Evolutionary conservation across 768 basidiomycete species (phyloP).

Genomic region (Macrolepiota fuliginosa): DNA sequence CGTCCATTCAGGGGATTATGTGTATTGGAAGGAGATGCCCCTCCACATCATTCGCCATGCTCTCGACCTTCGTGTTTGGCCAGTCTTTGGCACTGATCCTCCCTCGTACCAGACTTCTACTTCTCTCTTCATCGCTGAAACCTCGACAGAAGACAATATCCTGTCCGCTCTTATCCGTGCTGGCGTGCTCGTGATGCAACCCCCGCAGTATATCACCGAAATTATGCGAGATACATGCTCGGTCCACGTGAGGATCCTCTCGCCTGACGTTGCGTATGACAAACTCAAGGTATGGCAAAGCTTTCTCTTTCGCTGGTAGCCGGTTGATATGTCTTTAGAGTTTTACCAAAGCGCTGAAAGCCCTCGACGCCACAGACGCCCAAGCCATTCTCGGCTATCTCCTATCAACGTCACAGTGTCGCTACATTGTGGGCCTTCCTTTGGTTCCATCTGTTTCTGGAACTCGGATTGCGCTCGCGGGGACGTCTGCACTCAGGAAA

Average conservation of each 20-base stretch:
- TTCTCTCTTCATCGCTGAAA: slow-evolving; percentile 25
- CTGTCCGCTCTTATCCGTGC: slow-evolving; percentile 28
- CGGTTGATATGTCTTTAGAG: not conserved
- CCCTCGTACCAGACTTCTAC: slow-evolving; percentile 3
- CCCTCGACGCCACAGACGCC: slow-evolving; percentile 4
- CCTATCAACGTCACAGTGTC: slow-evolving; percentile 27
- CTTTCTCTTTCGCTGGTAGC: not conserved
- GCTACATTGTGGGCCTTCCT: slow-evolving; percentile 34
- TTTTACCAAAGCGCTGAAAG: not conserved
- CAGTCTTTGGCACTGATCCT: slow-evolving; percentile 21
- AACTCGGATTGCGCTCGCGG: slow-evolving; percentile 14
- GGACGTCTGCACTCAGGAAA: not conserved
- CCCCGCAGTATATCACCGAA: slow-evolving; percentile 32
- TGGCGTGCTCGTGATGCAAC: slow-evolving; percentile 32
- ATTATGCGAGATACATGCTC: slow-evolving; percentile 17
- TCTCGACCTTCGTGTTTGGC: slow-evolving; percentile 32
- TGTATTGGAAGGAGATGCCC: slow-evolving; percentile 36
- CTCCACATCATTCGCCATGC: slow-evolving; percentile 25
- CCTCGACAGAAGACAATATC: slow-evolving; percentile 7
- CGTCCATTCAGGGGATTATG: slow-evolving; percentile 34
- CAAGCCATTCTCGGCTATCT: slow-evolving; percentile 30
- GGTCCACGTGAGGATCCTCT: not conserved
- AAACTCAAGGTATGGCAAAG: not conserved
- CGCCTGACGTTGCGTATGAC: not conserved
- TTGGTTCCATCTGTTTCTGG: slow-evolving; percentile 31